These are phyloP conservation scores for Nannochloropsis granulata DNA, from an alignment of 108 stramenopile species.

Conservation along the genomic window DNA sequence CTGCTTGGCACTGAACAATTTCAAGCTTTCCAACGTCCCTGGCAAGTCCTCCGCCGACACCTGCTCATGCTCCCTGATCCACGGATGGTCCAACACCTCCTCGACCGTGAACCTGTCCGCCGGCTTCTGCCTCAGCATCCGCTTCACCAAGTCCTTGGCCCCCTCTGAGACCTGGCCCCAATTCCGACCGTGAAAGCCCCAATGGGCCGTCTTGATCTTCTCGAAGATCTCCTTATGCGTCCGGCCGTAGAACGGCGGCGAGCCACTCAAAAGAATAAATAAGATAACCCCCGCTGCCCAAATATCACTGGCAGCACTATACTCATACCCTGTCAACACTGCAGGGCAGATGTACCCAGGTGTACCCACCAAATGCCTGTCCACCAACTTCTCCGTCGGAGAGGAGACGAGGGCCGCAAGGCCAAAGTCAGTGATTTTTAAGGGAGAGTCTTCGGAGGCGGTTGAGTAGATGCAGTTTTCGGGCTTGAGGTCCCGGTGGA, in stretches of 20 bases:
- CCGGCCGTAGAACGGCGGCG: conserved; percentile 15
- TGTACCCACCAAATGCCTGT: conserved; percentile 18
- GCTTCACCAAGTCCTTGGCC: conserved; percentile 21
- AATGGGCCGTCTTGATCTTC: conserved; percentile 4
- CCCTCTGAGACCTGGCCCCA: conserved; percentile 15
- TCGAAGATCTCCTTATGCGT: conserved; percentile 5
- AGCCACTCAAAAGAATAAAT: conserved; percentile 23
- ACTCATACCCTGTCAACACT: conserved; percentile 3
- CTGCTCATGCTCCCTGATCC: conserved; percentile 1
- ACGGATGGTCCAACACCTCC: conserved; percentile 20
- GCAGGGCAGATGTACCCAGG: conserved; percentile 36
- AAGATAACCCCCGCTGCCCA: conserved; percentile 31
- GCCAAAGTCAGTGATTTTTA: conserved; percentile 32
- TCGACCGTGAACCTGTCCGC: conserved; percentile 1
- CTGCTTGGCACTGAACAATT: background rate
- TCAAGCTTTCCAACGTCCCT: background rate
- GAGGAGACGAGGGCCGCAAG: conserved; percentile 5
- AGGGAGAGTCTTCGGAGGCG: background rate
- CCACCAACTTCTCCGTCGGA: background rate
- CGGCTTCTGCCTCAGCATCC: conserved; percentile 1
- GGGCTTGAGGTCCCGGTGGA: conserved; percentile 32
- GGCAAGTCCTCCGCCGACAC: background rate
- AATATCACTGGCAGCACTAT: conserved; percentile 16
- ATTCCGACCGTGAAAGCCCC: conserved; percentile 6
- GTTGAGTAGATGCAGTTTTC: conserved; percentile 21